These are phyloP conservation scores for Rubroshorea leprosula DNA, from an alignment of 345 rosid genomes.

Conservation along the genomic window DNA sequence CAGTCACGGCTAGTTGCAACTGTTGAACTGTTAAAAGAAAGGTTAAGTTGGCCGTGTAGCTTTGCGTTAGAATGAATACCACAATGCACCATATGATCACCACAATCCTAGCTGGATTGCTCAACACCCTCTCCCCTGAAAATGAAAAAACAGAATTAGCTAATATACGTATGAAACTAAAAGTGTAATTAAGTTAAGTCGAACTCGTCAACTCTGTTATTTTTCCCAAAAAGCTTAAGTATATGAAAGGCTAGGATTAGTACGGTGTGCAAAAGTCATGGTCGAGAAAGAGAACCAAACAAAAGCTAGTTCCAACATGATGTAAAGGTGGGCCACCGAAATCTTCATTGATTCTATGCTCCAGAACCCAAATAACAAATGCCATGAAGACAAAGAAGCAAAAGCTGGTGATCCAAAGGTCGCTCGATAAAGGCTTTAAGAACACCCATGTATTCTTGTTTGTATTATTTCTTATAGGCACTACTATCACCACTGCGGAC, in stretches of 20 bases:
- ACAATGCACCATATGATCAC: slow-evolving; percentile 23
- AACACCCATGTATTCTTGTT: slow-evolving; percentile 17
- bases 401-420: slow-evolving; percentile 16
- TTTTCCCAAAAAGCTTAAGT: neutral
- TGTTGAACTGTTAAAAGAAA: slow-evolving; percentile 15
- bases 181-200: neutral
- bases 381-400: slow-evolving; percentile 18
- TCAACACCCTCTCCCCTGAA: slow-evolving; percentile 15
- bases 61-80: slow-evolving; percentile 15
- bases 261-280: slow-evolving; percentile 20
- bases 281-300: slow-evolving; percentile 24
- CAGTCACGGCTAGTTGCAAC: neutral
- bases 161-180: too few species aligned
- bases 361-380: slow-evolving; percentile 20
- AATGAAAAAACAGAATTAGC: neutral
- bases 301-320: neutral
- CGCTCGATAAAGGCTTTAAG: slow-evolving; percentile 9
- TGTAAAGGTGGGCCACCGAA: neutral
- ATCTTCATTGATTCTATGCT: slow-evolving; percentile 1
- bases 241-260: neutral
- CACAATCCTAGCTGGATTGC: slow-evolving; percentile 13
- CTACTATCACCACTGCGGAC: slow-evolving; percentile 19
- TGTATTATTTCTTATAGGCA: slow-evolving; percentile 4
- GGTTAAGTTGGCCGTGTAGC: slow-evolving; percentile 19
- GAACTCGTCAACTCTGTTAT: too few species aligned